phyloP scores from a whole-genome alignment of 192 early-diverging fungal species.

The Mortierella antarctica region DNA sequence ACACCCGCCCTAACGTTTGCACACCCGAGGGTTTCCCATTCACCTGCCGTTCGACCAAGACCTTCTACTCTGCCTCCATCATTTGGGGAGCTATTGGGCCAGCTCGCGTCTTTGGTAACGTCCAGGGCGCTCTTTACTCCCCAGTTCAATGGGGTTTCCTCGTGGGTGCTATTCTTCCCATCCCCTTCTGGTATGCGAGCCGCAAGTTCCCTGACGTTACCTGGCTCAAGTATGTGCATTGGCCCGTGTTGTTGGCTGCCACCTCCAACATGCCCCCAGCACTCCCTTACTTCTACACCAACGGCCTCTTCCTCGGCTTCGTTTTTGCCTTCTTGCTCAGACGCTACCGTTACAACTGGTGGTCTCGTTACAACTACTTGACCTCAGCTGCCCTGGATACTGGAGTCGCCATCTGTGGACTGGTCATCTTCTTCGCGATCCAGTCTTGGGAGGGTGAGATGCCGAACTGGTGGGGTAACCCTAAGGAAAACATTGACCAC shows the following conservation, averaged over 20 bases:
- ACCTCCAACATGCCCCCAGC: constrained; percentile 68
- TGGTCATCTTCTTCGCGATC: constrained; percentile 60
- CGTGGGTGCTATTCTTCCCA: constrained; percentile 64
- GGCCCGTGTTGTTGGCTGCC: constrained; percentile 65
- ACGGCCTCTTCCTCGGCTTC: constrained; percentile 58
- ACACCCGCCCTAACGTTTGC: constrained; percentile 56
- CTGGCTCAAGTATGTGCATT: constrained; percentile 64
- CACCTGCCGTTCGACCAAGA: constrained; percentile 60
- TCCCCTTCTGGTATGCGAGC: constrained; percentile 65
- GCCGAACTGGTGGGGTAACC: constrained; percentile 41
- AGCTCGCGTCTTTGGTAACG: constrained; percentile 63
- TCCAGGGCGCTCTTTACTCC: constrained; percentile 52
- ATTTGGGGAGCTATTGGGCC: constrained; percentile 88
- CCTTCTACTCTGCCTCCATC: constrained; percentile 73
- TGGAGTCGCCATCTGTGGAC: constrained; percentile 60
- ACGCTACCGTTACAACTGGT: constrained; percentile 65
- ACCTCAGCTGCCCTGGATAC: constrained; percentile 71
- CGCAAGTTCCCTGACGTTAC: constrained; percentile 59
- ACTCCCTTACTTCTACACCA: constrained; percentile 50
- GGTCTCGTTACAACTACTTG: constrained; percentile 76
- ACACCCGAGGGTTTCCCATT: constrained; percentile 54
- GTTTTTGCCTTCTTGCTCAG: constrained; percentile 65
- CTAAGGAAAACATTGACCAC: constrained; percentile 24
- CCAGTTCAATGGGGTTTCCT: constrained; percentile 60
- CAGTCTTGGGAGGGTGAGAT: constrained; percentile 31